Conservation (phyloP, 2,329 filamentous ascomycete genomes). For the Lizonia empirigonia region DNA sequence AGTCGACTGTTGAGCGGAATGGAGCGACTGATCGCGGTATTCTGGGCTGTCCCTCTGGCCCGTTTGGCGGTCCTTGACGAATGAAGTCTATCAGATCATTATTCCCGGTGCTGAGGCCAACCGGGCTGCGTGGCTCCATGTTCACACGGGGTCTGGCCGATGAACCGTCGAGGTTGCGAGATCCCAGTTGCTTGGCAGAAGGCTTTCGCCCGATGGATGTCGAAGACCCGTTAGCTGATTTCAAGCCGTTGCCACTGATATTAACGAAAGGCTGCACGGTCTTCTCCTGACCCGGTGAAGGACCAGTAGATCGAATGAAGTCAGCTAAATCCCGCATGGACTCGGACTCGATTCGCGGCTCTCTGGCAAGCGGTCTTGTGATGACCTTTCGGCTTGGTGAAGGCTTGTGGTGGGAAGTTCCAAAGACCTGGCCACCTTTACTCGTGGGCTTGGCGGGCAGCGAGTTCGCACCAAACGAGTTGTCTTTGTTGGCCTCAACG, state of each 20-base stretch:
- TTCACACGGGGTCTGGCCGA: conserved; percentile 37
- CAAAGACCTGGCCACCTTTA: conserved; percentile 30
- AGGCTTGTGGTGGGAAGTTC: conserved; percentile 25
- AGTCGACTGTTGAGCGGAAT: conserved; percentile 84
- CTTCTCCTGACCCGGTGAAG: conserved; percentile 38
- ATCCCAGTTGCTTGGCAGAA: conserved; percentile 31
- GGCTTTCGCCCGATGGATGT: conserved; percentile 38
- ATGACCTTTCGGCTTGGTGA: conserved; percentile 35
- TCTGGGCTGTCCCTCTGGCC: conserved; percentile 64
- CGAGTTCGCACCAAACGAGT: conserved; percentile 35
- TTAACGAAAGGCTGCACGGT: conserved; percentile 44
- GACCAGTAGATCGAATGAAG: conserved; percentile 86
- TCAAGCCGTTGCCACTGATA: conserved; percentile 27
- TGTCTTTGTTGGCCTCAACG: conserved; percentile 36
- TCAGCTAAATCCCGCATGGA: conserved; percentile 84
- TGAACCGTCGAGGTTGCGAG: conserved; percentile 26
- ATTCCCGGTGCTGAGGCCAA: conserved; percentile 68
- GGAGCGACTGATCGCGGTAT: conserved; percentile 84
- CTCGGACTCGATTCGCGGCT: conserved; percentile 72
- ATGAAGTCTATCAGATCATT: conserved; percentile 96
- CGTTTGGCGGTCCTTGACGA: conserved; percentile 76
- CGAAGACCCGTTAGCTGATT: conserved; percentile 27
- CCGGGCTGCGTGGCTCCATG: conserved; percentile 68
- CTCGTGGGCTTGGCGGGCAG: conserved; percentile 32
- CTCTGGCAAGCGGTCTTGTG: conserved; percentile 62